Base-by-base conservation (phyloP, 2,329 filamentous ascomycete genomes). In the Talaromyces islandicus region DNA sequence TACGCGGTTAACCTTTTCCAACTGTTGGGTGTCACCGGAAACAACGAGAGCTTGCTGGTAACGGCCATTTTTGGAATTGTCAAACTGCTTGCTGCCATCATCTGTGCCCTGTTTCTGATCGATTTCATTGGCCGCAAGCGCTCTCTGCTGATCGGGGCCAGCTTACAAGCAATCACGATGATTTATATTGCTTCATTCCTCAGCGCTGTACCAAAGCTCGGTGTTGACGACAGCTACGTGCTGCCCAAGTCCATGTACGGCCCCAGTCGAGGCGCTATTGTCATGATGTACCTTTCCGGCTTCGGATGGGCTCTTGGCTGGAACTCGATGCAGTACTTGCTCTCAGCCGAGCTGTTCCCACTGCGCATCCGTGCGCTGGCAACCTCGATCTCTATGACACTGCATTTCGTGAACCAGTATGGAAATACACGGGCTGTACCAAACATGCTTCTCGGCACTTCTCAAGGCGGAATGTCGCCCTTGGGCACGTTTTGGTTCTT, bases 401-500 rank as follows among this genome's bases (percentile, higher is more conserved):
- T 91, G 62, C 89, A 92, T 73, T 92, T 92, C 69, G 87, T 83
- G 62, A 90, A 90, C 73, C 88, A 91, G 73, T 92, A 90, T 70
- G 89, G 88, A 27, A 92, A 90, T 76, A 82, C 85, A 1, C 86
- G 89, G 35, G 88, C 89, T 0, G 86, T 91, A 0, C 89, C 89
- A 1, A 84, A 86, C 65, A 90, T 92, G 88, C 83, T 92, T 51
- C 78, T 92, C 71, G 11, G 80, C 80, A 50, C 65, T 14, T 52
- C 60, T 0, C 41, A 68, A 4, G 74, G 73, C 9, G 73, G 75
- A 29, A 78, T 84, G 70, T 78, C 76, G 0, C 77, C 77, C 29
- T 84, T 81, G 62, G 90, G 90, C 0, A 92, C 89, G 0, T 92
- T 92, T 78, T 87, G 88, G 83, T 89, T 87, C 76, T 92, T 92